Percentiles rank a stretch among this genome's conserved stretches.
phyloP scores from a whole-genome alignment of 1,284 basidiomycete genomes.

The Psilocybe mexicana region DNA sequence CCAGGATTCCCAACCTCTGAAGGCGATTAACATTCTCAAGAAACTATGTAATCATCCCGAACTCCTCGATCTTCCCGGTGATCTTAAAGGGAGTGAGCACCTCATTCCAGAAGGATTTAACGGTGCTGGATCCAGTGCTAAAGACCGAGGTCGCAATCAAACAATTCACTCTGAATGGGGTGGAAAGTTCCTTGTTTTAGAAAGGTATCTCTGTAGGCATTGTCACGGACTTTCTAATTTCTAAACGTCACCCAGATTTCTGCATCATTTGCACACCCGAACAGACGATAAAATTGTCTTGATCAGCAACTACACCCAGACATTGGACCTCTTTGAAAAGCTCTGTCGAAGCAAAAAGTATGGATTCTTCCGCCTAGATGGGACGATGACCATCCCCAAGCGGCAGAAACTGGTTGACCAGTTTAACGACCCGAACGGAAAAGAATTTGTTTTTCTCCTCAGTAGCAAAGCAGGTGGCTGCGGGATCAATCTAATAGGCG shows the following conservation, averaged over 20 bases:
- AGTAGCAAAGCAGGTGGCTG: constrained; percentile 98
- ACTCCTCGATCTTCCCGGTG: constrained; percentile 84
- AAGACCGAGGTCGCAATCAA: constrained; percentile 48
- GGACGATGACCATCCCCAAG: constrained; percentile 92
- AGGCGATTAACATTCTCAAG: constrained; percentile 95
- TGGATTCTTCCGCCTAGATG: constrained; percentile 91
- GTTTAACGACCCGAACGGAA: constrained; percentile 95
- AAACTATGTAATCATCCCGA: constrained; percentile 99
- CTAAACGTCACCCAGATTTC: constrained; percentile 58
- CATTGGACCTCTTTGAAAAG: constrained; percentile 92
- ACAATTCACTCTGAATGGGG: constrained; percentile 78
- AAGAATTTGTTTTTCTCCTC: constrained; percentile 94
- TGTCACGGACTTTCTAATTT: neutral
- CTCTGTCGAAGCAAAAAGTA: constrained; percentile 89
- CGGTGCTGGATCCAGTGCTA: constrained; percentile 48
- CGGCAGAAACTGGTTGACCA: constrained; percentile 96
- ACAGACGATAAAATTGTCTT: constrained; percentile 98
- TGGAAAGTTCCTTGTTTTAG: constrained; percentile 93
- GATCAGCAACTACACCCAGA: constrained; percentile 98
- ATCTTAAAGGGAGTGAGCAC: constrained; percentile 83
- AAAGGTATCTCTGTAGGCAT: constrained; percentile 57
- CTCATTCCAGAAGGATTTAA: constrained; percentile 85
- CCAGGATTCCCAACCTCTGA: constrained; percentile 91
- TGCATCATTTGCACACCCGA: constrained; percentile 78
- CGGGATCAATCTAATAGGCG: constrained; percentile 97